Evolutionary conservation across 306 rosid species (phyloP).

Genomic region (Geum urbanum): DNA sequence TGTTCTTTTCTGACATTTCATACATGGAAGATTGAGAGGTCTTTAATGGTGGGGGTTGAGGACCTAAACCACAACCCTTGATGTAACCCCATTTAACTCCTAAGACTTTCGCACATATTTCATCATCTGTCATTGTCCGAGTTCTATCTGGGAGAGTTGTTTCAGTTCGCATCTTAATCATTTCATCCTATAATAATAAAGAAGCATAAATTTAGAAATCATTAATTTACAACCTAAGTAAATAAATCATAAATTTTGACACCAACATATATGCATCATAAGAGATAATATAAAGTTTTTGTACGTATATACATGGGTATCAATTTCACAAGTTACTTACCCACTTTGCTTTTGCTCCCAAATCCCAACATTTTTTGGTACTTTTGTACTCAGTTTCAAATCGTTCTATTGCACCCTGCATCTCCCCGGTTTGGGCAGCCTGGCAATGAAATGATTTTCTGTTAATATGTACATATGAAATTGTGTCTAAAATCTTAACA

Average conservation of each 20-base stretch:
- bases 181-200: background rate
- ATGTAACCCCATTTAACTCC: background rate
- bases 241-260: background rate
- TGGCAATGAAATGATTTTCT: background rate
- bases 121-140: background rate
- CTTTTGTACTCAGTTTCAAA: background rate
- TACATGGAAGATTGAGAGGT: background rate
- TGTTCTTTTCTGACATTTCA: background rate
- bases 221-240: background rate
- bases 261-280: too few relatives aligned
- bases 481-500: background rate
- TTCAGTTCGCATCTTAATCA: too few relatives aligned
- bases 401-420: background rate
- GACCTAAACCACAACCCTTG: constrained; percentile 1
- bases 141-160: background rate
- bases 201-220: background rate
- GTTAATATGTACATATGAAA: background rate
- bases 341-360: background rate
- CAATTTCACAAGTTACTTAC: background rate
- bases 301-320: too few relatives aligned
- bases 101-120: background rate
- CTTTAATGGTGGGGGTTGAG: background rate
- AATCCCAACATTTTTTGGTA: background rate
- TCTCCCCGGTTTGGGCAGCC: background rate
- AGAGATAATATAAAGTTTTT: background rate